These are phyloP conservation scores for Leccinellum rugosiceps DNA, from an alignment of 768 basidiomycete genomes.

Conservation along the genomic window DNA sequence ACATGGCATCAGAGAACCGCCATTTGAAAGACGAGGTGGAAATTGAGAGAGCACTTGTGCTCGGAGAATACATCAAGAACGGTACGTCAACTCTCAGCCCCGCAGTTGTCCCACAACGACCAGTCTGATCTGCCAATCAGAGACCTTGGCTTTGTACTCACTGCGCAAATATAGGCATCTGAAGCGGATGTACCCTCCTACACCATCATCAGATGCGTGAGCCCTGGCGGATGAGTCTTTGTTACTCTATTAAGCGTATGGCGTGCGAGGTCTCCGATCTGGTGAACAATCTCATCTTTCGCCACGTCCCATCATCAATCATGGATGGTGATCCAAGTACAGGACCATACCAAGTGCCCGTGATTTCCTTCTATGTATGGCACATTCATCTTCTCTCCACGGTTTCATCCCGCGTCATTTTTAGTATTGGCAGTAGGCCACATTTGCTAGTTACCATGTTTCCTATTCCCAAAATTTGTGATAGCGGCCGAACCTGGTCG, in stretches of 20 bases:
- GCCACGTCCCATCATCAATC: background rate
- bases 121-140: slow-evolving; percentile 35
- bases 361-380: background rate
- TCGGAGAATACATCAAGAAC: slow-evolving; percentile 84
- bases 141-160: slow-evolving; percentile 80
- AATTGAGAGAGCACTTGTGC: slow-evolving; percentile 69
- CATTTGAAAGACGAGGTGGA: slow-evolving; percentile 62
- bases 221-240: background rate
- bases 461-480: background rate
- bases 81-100: slow-evolving; percentile 41
- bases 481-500: background rate
- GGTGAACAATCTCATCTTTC: background rate
- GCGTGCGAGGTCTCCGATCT: background rate
- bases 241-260: background rate
- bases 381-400: background rate
- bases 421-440: background rate
- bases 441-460: background rate
- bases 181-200: slow-evolving; percentile 61
- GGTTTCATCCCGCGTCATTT: background rate
- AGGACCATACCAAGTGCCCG: background rate
- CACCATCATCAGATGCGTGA: slow-evolving; percentile 11
- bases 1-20: slow-evolving; percentile 54
- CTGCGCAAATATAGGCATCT: slow-evolving; percentile 81
- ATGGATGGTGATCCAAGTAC: background rate
- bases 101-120: too few species aligned